Evolutionary conservation across 2,329 filamentous ascomycete genomes (phyloP).

Genomic region (Stachybotrys chartarum): DNA sequence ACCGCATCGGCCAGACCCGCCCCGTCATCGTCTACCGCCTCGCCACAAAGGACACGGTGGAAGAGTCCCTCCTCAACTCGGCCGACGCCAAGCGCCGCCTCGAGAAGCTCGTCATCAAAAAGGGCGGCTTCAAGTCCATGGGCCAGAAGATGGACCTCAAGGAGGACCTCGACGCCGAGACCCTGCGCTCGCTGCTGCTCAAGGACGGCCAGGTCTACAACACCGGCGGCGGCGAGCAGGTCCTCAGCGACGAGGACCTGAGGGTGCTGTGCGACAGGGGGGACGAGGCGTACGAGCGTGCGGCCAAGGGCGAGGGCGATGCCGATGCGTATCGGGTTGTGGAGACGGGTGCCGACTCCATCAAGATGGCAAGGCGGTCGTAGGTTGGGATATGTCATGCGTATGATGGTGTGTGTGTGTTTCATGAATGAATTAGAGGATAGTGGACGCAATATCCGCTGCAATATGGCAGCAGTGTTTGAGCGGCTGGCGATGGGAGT

Average conservation of each 20-base stretch:
- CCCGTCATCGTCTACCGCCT: slow-evolving; percentile 92
- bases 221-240: slow-evolving; percentile 50
- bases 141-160: slow-evolving; percentile 49
- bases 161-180: slow-evolving; percentile 53
- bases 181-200: slow-evolving; percentile 53
- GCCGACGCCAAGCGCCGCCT: slow-evolving; percentile 88
- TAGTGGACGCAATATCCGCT: not conserved
- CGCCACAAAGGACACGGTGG: slow-evolving; percentile 87
- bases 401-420: not conserved
- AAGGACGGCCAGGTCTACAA: slow-evolving; percentile 65
- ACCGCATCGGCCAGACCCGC: slow-evolving; percentile 86
- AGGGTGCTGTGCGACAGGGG: slow-evolving; percentile 71
- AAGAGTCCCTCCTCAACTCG: slow-evolving; percentile 77
- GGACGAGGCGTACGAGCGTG: slow-evolving; percentile 57
- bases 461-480: not conserved
- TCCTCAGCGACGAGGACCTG: slow-evolving; percentile 72
- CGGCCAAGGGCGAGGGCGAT: slow-evolving; percentile 71
- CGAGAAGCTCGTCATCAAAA: slow-evolving; percentile 93
- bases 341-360: slow-evolving; percentile 59
- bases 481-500: not conserved
- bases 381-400: not conserved
- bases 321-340: slow-evolving; percentile 69
- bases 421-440: not conserved
- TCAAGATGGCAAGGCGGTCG: slow-evolving; percentile 28
- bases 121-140: slow-evolving; percentile 74